Base-by-base conservation (phyloP, 176 grass and related monocot genomes). In the Neostapfia colusana region DNA sequence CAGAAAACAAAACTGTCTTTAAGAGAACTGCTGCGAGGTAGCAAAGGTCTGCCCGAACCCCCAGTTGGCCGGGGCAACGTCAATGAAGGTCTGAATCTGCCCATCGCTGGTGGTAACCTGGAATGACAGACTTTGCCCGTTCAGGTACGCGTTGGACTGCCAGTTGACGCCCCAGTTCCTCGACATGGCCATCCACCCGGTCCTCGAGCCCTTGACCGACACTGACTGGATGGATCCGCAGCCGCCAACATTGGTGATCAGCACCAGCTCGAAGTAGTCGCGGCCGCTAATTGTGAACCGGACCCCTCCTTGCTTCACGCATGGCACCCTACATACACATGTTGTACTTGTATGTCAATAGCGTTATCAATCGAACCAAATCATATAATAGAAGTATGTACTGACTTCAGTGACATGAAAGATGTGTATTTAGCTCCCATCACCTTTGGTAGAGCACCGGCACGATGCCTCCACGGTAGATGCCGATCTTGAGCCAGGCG, bases 151-250 rank as follows among this genome's bases (percentile, higher is more conserved):
- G 69, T 92, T 93, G 68, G 88, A 91, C 86, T 93, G 95, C 95
- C 95, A 97, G 76, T 97, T 97, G 46, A 85, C 86, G 10, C 95
- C 95, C 95, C 95, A 93, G 15, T 97, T 97, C 60, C 86, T 88
- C 0, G 95, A 92, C 95, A 97, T 97, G 16, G 88, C 50, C 87
- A 91, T 92, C 95, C 91, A 93, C 24, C 76, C 86, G 0, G 84
- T 86, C 13, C 51, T 48, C 1, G 91, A 90, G 3, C 95, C 91
- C 78, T 97, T 97, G 72, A 97, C 85, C n/a, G 18, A 83, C 10
- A 57, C 84, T 3, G 85, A 81, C 76, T 85, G 79, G 44, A 76
- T 83, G 72, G 67, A 92, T 3, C 63, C 94, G 0, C 23, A 14
- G 0, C 73, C 91, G 12, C 59, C 91, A 36, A 98, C 91, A 50